A percentile compares a stretch with the other conserved stretches of the same genome.
Conservation (phyloP, 805 yeast genomes). For the Cyberlindnera samutprakarnensis region DNA sequence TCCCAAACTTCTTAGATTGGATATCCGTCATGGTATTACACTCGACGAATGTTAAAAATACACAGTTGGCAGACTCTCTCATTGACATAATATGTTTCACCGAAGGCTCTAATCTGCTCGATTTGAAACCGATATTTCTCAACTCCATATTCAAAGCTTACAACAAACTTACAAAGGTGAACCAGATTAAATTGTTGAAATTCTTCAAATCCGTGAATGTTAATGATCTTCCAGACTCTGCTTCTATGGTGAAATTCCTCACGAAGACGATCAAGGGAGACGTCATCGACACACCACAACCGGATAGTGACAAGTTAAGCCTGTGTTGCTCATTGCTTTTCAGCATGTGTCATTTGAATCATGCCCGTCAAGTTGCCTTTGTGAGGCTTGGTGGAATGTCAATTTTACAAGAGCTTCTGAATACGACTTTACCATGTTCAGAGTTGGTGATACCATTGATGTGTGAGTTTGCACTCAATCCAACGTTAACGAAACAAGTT, state of each 20-base stretch:
- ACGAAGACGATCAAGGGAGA: conserved; percentile 19
- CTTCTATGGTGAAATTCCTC: conserved; percentile 34
- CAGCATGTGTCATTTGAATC: conserved; percentile 40
- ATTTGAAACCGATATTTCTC: conserved; percentile 34
- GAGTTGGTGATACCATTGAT: conserved; percentile 41
- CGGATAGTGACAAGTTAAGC: conserved; percentile 30
- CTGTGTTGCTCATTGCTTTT: conserved; percentile 36
- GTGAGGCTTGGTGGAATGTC: conserved; percentile 35
- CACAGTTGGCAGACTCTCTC: conserved; percentile 22
- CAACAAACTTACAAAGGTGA: conserved; percentile 24
- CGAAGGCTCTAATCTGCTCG: conserved; percentile 32
- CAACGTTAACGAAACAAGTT: conserved; percentile 23
- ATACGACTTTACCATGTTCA: conserved; percentile 33
- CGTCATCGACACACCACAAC: background rate
- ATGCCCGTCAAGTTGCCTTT: conserved; percentile 30
- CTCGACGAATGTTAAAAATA: conserved; percentile 9
- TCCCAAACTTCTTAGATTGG: conserved; percentile 31
- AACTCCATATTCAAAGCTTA: conserved; percentile 36
- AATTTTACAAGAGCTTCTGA: conserved; percentile 27
- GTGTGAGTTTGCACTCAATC: conserved; percentile 40
- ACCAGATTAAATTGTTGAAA: conserved; percentile 32
- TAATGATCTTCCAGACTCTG: conserved; percentile 7
- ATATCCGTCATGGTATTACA: conserved; percentile 31
- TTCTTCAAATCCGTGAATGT: conserved; percentile 22
- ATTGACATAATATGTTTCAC: conserved; percentile 26